These are phyloP conservation scores for Fusarium nodosum DNA, from an alignment of 2,329 filamentous ascomycete species.

Conservation along the genomic window DNA sequence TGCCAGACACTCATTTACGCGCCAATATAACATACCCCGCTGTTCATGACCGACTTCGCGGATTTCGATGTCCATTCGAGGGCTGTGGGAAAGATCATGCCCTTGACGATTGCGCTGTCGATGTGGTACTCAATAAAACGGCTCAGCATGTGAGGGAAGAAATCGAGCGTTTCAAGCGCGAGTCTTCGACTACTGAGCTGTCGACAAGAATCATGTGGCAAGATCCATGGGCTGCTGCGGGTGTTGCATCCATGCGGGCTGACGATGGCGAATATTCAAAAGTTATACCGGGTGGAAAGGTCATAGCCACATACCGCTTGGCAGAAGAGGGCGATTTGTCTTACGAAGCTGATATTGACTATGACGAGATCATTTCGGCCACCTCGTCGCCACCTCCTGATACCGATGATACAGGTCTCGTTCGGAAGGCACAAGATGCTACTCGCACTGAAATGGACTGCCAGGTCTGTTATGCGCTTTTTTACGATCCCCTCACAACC, in stretches of 20 bases:
- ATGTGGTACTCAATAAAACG: slow-evolving; percentile 83
- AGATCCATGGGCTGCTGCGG: slow-evolving; percentile 59
- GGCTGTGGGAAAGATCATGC: slow-evolving; percentile 80
- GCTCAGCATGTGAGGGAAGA: slow-evolving; percentile 70
- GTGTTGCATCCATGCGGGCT: slow-evolving; percentile 57
- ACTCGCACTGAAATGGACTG: slow-evolving; percentile 83
- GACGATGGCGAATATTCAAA: slow-evolving; percentile 48
- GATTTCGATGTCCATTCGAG: slow-evolving; percentile 79
- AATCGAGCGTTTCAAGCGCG: slow-evolving; percentile 59
- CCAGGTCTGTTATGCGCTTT: slow-evolving; percentile 86
- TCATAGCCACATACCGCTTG: slow-evolving; percentile 76
- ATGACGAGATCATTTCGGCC: slow-evolving; percentile 52
- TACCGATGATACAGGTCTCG: slow-evolving; percentile 47
- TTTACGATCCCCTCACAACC: slow-evolving; percentile 86
- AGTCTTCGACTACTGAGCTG: slow-evolving; percentile 46
- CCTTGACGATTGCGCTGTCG: slow-evolving; percentile 79
- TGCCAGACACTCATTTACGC: slow-evolving; percentile 75
- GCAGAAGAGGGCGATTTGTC: slow-evolving; percentile 72
- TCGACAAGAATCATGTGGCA: slow-evolving; percentile 56
- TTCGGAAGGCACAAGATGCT: slow-evolving; percentile 71
- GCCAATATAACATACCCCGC: slow-evolving; percentile 83
- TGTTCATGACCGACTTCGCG: slow-evolving; percentile 73
- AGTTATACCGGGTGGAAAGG: slow-evolving; percentile 67
- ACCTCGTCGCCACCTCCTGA: slow-evolving; percentile 46
- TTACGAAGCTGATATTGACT: slow-evolving; percentile 69